Evolutionary conservation across 192 early-diverging fungal species (phyloP).

Genomic region (Coemansia nantahalensis): DNA sequence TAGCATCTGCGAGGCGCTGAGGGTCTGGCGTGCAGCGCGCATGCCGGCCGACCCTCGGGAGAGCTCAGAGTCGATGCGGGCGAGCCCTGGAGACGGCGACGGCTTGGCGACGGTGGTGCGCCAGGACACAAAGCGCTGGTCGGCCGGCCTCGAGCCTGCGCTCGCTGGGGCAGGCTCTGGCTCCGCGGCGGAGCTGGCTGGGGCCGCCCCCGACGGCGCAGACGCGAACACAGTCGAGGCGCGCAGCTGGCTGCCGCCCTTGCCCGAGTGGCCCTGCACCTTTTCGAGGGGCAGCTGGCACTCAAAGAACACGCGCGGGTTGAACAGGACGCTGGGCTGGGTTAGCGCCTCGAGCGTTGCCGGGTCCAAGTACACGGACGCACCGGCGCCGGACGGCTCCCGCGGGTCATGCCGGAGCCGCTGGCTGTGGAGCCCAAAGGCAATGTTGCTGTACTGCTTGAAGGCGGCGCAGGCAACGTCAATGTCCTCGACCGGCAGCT

Average conservation of each 20-base stretch:
- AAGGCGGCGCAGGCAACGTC: slow-evolving; percentile 26
- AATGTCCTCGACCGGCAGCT: slow-evolving; percentile 39
- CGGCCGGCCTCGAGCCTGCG: too few species aligned
- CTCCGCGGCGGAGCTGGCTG: too few species aligned
- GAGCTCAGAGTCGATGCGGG: too few species aligned
- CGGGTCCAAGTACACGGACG: not conserved
- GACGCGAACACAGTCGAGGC: not conserved
- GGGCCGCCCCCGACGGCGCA: too few species aligned
- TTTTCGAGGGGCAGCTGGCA: slow-evolving; percentile 22
- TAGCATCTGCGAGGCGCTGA: slow-evolving; percentile 2
- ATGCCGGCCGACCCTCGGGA: too few species aligned
- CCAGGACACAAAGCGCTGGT: too few species aligned
- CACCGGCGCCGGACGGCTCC: not conserved
- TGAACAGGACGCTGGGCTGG: slow-evolving; percentile 34
- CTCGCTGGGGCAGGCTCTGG: too few species aligned
- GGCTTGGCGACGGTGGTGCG: too few species aligned
- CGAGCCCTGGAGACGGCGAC: too few species aligned
- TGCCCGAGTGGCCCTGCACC: not conserved
- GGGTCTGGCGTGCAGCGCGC: too few species aligned
- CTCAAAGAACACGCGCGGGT: slow-evolving; percentile 43
- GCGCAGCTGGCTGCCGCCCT: not conserved
- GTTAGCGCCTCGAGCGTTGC: slow-evolving; percentile 22
- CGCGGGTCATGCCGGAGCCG: not conserved
- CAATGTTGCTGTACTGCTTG: slow-evolving; percentile 33
- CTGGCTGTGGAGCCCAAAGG: slow-evolving; percentile 13